Percentiles rank a stretch among this genome's conserved stretches.
Evolutionary conservation across 2,329 filamentous ascomycete genomes (phyloP).

Genomic region (Diaporthe nobilis): DNA sequence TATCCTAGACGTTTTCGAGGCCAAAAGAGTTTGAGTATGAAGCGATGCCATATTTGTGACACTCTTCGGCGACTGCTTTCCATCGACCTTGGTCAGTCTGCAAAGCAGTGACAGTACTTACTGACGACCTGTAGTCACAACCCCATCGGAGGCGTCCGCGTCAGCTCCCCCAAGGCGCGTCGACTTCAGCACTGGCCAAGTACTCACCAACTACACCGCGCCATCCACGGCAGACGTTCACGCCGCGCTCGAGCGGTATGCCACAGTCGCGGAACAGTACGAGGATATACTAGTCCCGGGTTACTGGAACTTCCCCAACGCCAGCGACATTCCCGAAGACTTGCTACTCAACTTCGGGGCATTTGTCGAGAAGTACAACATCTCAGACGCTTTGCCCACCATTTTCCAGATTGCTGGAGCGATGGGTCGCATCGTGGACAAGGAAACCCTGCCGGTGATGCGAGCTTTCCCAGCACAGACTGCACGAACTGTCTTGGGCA

Average conservation of each 20-base stretch:
- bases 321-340: conserved; percentile 59
- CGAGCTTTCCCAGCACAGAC: conserved; percentile 57
- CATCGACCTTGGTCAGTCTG: not conserved
- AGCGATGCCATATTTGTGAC: not conserved
- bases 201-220: conserved; percentile 1
- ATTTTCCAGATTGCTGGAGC: conserved; percentile 59
- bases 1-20: not conserved
- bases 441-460: conserved; percentile 62
- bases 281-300: conserved; percentile 50
- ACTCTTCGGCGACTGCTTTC: not conserved
- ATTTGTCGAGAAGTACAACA: conserved; percentile 62
- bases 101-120: not conserved
- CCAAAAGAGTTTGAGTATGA: not conserved
- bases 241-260: conserved; percentile 16
- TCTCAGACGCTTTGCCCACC: conserved; percentile 57
- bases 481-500: conserved; percentile 50
- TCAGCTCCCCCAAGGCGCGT: not conserved
- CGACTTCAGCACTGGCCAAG: conserved; percentile 30
- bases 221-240: conserved; percentile 11
- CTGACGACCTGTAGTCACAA: not conserved
- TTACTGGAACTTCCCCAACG: conserved; percentile 58
- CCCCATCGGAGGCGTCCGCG: not conserved
- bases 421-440: conserved; percentile 57
- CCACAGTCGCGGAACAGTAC: conserved; percentile 18
- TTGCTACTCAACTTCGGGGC: conserved; percentile 62